phyloP scores from a whole-genome alignment of 768 basidiomycete genomes.

The Galerina sulciceps region DNA sequence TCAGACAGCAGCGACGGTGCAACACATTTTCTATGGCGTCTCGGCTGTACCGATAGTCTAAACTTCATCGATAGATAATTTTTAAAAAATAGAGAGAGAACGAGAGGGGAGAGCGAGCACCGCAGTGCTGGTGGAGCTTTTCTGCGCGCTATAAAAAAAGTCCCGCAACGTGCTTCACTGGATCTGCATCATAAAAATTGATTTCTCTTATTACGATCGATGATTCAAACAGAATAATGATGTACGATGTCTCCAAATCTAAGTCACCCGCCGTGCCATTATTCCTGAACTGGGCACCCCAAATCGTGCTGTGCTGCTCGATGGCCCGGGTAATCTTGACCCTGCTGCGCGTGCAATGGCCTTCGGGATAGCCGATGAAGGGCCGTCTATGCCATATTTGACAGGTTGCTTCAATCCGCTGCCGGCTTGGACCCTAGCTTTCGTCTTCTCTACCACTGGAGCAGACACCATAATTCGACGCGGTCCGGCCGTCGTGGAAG shows the following conservation, averaged over 20 bases:
- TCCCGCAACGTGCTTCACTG: slow-evolving; percentile 8
- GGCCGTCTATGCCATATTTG: slow-evolving; percentile 22
- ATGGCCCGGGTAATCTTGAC: slow-evolving; percentile 27
- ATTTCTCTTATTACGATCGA: not conserved
- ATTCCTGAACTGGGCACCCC: slow-evolving; percentile 14
- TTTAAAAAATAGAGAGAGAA: not conserved
- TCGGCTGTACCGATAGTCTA: slow-evolving; percentile 15
- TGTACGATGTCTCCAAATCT: not conserved
- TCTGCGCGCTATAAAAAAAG: slow-evolving; percentile 1
- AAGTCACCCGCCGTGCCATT: slow-evolving; percentile 6
- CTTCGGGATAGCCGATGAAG: slow-evolving; percentile 31
- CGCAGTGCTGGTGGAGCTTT: not conserved
- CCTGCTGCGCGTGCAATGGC: slow-evolving; percentile 23
- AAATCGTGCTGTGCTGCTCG: slow-evolving; percentile 19
- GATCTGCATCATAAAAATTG: slow-evolving; percentile 5
- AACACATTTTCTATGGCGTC: slow-evolving; percentile 11
- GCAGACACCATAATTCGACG: slow-evolving; percentile 36
- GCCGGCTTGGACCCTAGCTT: slow-evolving; percentile 5
- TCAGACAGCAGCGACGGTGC: slow-evolving; percentile 40
- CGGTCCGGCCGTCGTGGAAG: slow-evolving; percentile 32
- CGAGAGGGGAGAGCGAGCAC: not conserved
- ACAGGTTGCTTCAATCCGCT: slow-evolving; percentile 29
- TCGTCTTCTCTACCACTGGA: slow-evolving; percentile 8
- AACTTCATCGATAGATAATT: slow-evolving; percentile 21
- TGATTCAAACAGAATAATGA: not conserved